Evolutionary conservation across 192 early-diverging fungal species (phyloP).

Genomic region (Radiomyces spectabilis): DNA sequence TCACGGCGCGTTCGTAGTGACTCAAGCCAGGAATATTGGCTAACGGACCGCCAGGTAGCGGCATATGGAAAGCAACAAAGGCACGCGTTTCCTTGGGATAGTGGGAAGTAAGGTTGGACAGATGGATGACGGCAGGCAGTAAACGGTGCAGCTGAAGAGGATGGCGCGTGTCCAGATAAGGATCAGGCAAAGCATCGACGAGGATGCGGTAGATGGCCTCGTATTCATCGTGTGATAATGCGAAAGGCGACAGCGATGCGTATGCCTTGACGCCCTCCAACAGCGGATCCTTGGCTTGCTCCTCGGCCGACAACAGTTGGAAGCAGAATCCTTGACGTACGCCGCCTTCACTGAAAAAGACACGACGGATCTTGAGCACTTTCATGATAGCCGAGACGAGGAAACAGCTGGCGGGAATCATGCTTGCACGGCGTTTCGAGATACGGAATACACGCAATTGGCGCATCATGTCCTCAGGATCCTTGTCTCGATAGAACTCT

Average conservation of each 20-base stretch:
- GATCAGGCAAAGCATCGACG: slow-evolving; percentile 18
- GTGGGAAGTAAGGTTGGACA: slow-evolving; percentile 38
- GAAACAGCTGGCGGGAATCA: slow-evolving; percentile 46
- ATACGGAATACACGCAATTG: slow-evolving; percentile 39
- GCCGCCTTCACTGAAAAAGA: slow-evolving; percentile 51
- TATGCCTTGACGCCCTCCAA: slow-evolving; percentile 33
- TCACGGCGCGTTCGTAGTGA: slow-evolving; percentile 40
- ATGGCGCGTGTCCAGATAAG: slow-evolving; percentile 15
- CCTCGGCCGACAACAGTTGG: slow-evolving; percentile 22
- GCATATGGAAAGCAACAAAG: slow-evolving; percentile 38
- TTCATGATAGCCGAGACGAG: slow-evolving; percentile 38
- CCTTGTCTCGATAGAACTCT: slow-evolving; percentile 23
- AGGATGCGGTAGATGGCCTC: slow-evolving; percentile 16
- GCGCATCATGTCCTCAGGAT: slow-evolving; percentile 18
- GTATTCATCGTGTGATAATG: slow-evolving; percentile 17
- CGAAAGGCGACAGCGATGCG: slow-evolving; percentile 17
- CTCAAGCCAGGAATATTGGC: slow-evolving; percentile 43
- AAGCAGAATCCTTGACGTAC: slow-evolving; percentile 51
- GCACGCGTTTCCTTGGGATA: slow-evolving; percentile 49
- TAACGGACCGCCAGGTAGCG: slow-evolving; percentile 40
- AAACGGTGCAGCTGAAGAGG: slow-evolving; percentile 27
- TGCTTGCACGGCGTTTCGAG: slow-evolving; percentile 43
- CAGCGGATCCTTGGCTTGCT: slow-evolving; percentile 39
- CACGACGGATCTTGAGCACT: slow-evolving; percentile 25
- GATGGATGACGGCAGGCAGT: slow-evolving; percentile 34